Evolutionary conservation across 192 early-diverging fungal species (phyloP).

Genomic region (Fimicolochytrium jonesii): DNA sequence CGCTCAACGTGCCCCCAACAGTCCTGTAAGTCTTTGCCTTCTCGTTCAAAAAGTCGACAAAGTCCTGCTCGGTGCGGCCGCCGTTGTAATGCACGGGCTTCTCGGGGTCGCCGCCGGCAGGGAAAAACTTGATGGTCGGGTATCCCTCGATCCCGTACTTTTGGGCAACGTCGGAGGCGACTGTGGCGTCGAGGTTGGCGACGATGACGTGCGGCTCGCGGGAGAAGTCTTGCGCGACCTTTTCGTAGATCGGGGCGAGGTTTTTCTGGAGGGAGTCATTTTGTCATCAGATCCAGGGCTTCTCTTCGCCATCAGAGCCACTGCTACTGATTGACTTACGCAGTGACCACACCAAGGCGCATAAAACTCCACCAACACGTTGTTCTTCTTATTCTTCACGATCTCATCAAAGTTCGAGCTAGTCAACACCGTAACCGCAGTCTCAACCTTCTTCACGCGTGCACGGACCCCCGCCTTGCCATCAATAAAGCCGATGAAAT

Average conservation of each 20-base stretch:
- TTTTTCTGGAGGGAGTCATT: constrained; percentile 52
- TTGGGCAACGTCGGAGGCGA: constrained; percentile 52
- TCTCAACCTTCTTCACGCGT: constrained; percentile 65
- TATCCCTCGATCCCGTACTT: constrained; percentile 69
- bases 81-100: constrained; percentile 69
- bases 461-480: constrained; percentile 77
- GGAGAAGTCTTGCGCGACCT: constrained; percentile 75
- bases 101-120: constrained; percentile 52
- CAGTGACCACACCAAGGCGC: constrained; percentile 74
- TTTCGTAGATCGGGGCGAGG: constrained; percentile 84
- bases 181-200: constrained; percentile 86
- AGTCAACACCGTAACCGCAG: constrained; percentile 67
- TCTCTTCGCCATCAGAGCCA: no score
- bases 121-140: constrained; percentile 88
- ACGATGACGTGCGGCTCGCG: constrained; percentile 74
- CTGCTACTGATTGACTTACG: no score
- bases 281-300: no score
- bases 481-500: constrained; percentile 68
- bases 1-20: constrained; percentile 67
- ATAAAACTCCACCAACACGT: constrained; percentile 88
- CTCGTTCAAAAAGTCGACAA: constrained; percentile 83
- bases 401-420: constrained; percentile 71
- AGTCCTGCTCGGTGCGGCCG: constrained; percentile 62
- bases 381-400: constrained; percentile 65
- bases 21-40: constrained; percentile 71